Base-by-base conservation (phyloP, 1,139 yeast species). In the Maudiozyma humilis region DNA sequence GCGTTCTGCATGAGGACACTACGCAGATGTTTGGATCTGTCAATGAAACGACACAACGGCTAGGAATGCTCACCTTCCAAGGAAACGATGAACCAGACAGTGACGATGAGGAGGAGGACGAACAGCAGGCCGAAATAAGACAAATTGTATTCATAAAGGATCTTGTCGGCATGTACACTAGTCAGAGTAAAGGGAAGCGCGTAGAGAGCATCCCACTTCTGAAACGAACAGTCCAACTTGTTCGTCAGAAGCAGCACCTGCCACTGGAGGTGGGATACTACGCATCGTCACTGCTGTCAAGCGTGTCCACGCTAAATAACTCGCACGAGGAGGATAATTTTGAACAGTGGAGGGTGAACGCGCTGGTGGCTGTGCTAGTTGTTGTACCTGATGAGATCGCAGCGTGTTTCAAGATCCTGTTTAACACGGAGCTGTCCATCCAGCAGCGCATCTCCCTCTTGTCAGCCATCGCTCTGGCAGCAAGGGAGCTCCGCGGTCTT, bases 351-450 rank as follows among this genome's bases (percentile, higher is more conserved):
- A 73, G 75, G 48, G 63, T 82, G 12, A 75, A 76, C 45, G 70
- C 78, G 27, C 53, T 82, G 51, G 75, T 82, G 10, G 72, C 86
- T 8, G 65, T 80, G 1, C 59, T 80, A 25, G 76, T 71, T 1
- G 64, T 75, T 1, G 67, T 67, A 46, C 80, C 82, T 1, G 39
- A 50, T 3, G 53, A 73, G 2, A 53, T 69, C 1, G 44, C 61
- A 0, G 69, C 67, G 42, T 49, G 78, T 2, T 62, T 73, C 42
- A 57, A 68, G 25, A 59, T 76, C 16, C 63, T 82, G 15, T 65
- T 78, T 27, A 67, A 71, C 0, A 82, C 83, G 0, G 91, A 83
- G 54, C 73, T 79, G 44, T 79, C 87, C 0, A 60, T 82, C n/a
- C 85, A 79, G 49, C 82, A 76, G 46, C 59, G 91, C 46, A 68